These are phyloP conservation scores for Cytospora piceicola DNA, from an alignment of 2,329 filamentous ascomycete species.

Conservation along the genomic window DNA sequence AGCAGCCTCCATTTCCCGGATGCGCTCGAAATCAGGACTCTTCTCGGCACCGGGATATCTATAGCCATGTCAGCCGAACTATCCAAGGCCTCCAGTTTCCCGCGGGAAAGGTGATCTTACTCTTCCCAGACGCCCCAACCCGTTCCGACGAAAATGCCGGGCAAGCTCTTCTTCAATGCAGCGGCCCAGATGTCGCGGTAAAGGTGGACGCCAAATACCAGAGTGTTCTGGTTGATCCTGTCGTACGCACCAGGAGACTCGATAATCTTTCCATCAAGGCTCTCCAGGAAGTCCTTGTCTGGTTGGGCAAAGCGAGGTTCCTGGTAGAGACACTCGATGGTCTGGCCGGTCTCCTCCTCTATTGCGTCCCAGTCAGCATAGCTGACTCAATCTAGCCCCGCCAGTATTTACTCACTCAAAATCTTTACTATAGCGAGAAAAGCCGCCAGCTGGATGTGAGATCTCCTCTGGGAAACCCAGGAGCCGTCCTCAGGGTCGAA, in stretches of 20 bases:
- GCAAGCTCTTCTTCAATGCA: constrained; percentile 50
- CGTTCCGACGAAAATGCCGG: constrained; percentile 63
- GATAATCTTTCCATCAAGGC: constrained; percentile 57
- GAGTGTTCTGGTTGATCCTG: constrained; percentile 49
- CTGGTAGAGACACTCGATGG: constrained; percentile 55
- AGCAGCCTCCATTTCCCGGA: constrained; percentile 40
- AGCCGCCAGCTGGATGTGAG: constrained; percentile 57
- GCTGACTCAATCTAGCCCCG: not conserved
- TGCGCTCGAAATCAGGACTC: constrained; percentile 37
- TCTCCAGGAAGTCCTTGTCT: constrained; percentile 56
- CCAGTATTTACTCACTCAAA: constrained; percentile 42
- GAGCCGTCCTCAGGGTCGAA: constrained; percentile 56
- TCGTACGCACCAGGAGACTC: constrained; percentile 58
- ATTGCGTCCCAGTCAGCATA: constrained; percentile 10
- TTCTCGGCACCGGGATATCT: constrained; percentile 19
- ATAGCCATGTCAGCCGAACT: not conserved
- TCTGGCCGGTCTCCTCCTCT: constrained; percentile 34
- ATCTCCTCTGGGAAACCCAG: constrained; percentile 49
- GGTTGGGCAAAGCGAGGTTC: constrained; percentile 56
- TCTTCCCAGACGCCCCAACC: constrained; percentile 55
- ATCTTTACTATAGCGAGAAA: constrained; percentile 53
- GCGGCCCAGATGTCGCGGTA: constrained; percentile 57
- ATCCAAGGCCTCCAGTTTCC: not conserved
- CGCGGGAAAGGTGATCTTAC: constrained; percentile 40
- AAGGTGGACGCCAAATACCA: constrained; percentile 68